Percentiles rank a stretch among this genome's conserved stretches.
phyloP scores from a whole-genome alignment of 140 eudicot species.

The Ambrosia hybrid region DNA sequence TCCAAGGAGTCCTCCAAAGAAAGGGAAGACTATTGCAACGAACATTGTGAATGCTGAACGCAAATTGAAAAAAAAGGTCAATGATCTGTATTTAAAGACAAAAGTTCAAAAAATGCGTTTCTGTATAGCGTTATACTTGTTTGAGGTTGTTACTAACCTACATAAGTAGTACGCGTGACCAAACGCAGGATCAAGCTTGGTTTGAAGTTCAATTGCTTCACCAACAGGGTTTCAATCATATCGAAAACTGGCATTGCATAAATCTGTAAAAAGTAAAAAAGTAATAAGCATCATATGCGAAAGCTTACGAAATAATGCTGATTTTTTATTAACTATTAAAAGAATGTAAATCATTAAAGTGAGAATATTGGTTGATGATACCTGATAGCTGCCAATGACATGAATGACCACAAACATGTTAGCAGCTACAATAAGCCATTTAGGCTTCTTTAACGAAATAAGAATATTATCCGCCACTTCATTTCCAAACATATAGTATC shows the following conservation, averaged over 20 bases:
- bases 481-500: constrained; percentile 49
- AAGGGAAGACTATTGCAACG: constrained; percentile 64
- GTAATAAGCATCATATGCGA: background rate
- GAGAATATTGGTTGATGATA: background rate
- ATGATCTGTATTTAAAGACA: background rate
- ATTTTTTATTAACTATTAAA: background rate
- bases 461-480: constrained; percentile 57
- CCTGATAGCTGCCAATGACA: no score
- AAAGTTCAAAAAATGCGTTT: background rate
- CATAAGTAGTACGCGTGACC: constrained; percentile 53
- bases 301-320: background rate
- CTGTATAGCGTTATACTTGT: background rate
- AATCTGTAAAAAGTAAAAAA: background rate
- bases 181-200: constrained; percentile 53
- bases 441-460: constrained; percentile 52
- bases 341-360: no score
- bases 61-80: constrained; percentile 13
- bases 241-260: constrained; percentile 89
- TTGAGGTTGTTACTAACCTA: constrained; percentile 48
- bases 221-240: constrained; percentile 74
- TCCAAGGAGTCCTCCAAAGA: constrained; percentile 81
- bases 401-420: constrained; percentile 46
- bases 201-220: constrained; percentile 59
- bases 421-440: constrained; percentile 73
- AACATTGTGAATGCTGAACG: constrained; percentile 70